phyloP scores from a whole-genome alignment of 768 basidiomycete genomes.

The Suillus ampliporus region DNA sequence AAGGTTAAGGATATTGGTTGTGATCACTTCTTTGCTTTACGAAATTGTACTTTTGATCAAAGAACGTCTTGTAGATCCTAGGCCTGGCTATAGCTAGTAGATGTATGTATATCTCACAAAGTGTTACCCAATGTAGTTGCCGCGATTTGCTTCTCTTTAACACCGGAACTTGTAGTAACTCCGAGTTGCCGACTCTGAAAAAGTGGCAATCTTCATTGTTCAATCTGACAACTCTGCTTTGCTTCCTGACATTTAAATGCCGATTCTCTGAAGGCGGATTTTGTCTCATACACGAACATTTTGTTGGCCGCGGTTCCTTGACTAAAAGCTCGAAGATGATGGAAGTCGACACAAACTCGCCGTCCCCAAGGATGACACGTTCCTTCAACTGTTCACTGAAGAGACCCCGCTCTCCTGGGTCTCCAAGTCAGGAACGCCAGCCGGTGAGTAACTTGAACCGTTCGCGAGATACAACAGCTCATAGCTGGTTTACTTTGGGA shows the following conservation, averaged over 20 bases:
- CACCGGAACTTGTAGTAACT: neutral
- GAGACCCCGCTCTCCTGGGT: slow-evolving; percentile 65
- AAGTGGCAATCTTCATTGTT: neutral
- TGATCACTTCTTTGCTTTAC: neutral
- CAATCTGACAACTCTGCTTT: neutral
- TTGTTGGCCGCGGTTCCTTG: neutral
- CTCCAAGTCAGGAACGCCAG: slow-evolving; percentile 57
- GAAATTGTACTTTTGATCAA: too few relatives aligned
- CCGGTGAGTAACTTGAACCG: slow-evolving; percentile 44
- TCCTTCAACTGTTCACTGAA: slow-evolving; percentile 47
- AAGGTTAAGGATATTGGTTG: slow-evolving; percentile 49
- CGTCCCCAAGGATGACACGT: slow-evolving; percentile 40
- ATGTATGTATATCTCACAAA: slow-evolving; percentile 3
- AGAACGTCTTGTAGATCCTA: slow-evolving; percentile 1
- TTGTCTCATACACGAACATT: neutral
- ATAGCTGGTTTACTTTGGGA: slow-evolving; percentile 2
- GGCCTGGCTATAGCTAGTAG: neutral
- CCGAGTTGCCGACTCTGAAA: neutral
- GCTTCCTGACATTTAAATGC: neutral
- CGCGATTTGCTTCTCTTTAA: neutral
- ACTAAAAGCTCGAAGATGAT: slow-evolving; percentile 35
- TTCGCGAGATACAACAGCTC: neutral
- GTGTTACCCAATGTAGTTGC: neutral
- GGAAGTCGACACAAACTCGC: slow-evolving; percentile 62
- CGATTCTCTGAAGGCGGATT: slow-evolving; percentile 6